Base-by-base conservation (phyloP, 441 rosid species). In the Pelargonium cotyledonis region DNA sequence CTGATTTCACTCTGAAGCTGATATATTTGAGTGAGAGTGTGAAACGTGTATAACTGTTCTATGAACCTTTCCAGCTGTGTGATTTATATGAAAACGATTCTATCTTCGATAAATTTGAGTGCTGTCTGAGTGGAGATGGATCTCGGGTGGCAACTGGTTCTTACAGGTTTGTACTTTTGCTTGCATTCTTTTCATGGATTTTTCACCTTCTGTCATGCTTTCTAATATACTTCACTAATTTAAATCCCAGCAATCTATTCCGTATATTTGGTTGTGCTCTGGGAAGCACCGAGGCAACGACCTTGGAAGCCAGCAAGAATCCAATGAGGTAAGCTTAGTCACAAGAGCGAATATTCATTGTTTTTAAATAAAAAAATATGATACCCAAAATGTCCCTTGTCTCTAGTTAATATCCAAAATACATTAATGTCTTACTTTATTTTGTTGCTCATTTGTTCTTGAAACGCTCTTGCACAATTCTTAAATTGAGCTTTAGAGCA, bases 61-160 rank as follows among this genome's bases (percentile, higher is more conserved):
- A 53, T 71, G 57, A 23, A 49, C 38, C 41, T 74, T 41, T 49
- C 67, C 89, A 93, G 98, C 85, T 93, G 35, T 90, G 98, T 74
- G 98, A 90, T 84, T 81, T 93, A 73, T 93, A 93, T 66, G 98
- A 91, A 80, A 93, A 55, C 5, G 61, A 55, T 55, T 95, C 98
- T 3, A 92, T 95, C 85, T 92, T 95, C 64, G 97, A 95, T 78
- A 95, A 95, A 79, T 93, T 93, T 31, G 98, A 93, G 76, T 93
- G 98, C 80, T 91, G 96, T 79, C 73, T 89, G 65, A 93, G 98
- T 68, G 96, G 98, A 46, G 93, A 89, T 77, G 98, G 97, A 73
- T 64, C 77, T 49, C 86, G 98, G 74, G 90, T 90, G 57, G 96
- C 98, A 14, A 88, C 97, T 16, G 98, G 98, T 70, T 93, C 98